phyloP scores from a whole-genome alignment of 768 basidiomycete species.

The Phylloporus sp. region DNA sequence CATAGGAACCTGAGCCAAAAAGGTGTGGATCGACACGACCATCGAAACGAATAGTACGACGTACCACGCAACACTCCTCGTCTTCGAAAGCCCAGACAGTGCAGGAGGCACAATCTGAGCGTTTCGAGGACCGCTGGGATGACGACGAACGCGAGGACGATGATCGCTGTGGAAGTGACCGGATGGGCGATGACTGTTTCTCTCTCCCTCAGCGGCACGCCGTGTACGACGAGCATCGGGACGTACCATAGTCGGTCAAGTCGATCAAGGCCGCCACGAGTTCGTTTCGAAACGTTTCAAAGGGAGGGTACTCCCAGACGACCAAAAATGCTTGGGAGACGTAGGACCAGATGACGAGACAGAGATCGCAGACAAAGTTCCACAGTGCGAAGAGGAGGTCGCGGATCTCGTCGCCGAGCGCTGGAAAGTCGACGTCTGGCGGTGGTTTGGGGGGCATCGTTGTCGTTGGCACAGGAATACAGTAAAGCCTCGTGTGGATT shows the following conservation, averaged over 20 bases:
- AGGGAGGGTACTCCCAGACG: conserved; percentile 20
- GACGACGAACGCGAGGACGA: conserved; percentile 11
- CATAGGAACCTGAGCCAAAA: conserved; percentile 11
- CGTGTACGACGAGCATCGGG: too few relatives aligned
- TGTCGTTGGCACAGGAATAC: too few relatives aligned
- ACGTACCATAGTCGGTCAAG: conserved; percentile 15
- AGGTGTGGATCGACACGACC: background rate
- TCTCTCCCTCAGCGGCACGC: too few relatives aligned
- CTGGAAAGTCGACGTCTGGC: conserved; percentile 17
- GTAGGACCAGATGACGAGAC: conserved; percentile 6
- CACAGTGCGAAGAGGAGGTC: conserved; percentile 10
- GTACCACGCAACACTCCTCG: conserved; percentile 9
- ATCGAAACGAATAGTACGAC: background rate
- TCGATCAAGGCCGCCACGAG: conserved; percentile 7
- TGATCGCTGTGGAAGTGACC: conserved; percentile 2
- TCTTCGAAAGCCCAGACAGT: background rate
- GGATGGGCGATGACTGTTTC: conserved; percentile 16
- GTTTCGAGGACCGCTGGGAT: background rate
- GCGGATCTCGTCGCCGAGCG: conserved; percentile 13
- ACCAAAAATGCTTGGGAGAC: conserved; percentile 5
- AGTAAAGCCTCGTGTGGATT: background rate
- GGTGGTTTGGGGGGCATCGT: conserved; percentile 16
- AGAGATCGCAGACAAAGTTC: conserved; percentile 1
- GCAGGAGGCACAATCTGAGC: background rate
- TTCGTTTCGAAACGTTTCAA: conserved; percentile 19